phyloP scores from a whole-genome alignment of 2,329 filamentous ascomycete species.

The Raffaelea ambrosiae region DNA sequence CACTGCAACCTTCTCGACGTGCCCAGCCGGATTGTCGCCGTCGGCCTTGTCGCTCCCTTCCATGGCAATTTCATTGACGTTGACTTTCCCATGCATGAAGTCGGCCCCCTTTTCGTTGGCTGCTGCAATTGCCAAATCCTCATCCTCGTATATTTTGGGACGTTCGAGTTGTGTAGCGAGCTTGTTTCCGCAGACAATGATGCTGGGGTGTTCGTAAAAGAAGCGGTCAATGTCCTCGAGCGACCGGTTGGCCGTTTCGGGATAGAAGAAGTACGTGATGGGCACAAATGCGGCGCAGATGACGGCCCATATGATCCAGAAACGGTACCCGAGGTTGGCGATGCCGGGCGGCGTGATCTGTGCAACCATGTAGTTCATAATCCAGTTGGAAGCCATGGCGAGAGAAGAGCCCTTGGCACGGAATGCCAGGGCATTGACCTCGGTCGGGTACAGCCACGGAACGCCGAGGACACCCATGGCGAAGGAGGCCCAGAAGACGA shows the following conservation, averaged over 20 bases:
- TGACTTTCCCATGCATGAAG: too few species aligned
- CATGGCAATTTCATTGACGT: too few species aligned
- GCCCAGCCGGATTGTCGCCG: too few species aligned
- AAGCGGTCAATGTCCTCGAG: constrained; percentile 35
- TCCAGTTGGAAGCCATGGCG: constrained; percentile 3
- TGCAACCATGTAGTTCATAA: constrained; percentile 1
- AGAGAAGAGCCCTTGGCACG: neutral
- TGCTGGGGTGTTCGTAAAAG: constrained; percentile 17
- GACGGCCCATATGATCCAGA: constrained; percentile 19
- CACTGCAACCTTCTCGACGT: too few species aligned
- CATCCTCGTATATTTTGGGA: neutral
- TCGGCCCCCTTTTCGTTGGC: neutral
- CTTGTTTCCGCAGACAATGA: neutral
- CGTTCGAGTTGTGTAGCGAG: neutral
- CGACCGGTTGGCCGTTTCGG: constrained; percentile 43
- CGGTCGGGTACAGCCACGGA: constrained; percentile 15
- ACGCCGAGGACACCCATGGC: constrained; percentile 2
- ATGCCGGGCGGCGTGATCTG: constrained; percentile 6
- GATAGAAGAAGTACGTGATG: constrained; percentile 33
- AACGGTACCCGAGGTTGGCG: constrained; percentile 3
- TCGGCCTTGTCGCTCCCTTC: too few species aligned
- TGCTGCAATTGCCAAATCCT: neutral
- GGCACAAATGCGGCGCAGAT: constrained; percentile 46
- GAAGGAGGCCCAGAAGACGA: constrained; percentile 15
- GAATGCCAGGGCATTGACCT: constrained; percentile 24